Conservation (phyloP, 2,329 filamentous ascomycete genomes). For the Alternaria sp. region DNA sequence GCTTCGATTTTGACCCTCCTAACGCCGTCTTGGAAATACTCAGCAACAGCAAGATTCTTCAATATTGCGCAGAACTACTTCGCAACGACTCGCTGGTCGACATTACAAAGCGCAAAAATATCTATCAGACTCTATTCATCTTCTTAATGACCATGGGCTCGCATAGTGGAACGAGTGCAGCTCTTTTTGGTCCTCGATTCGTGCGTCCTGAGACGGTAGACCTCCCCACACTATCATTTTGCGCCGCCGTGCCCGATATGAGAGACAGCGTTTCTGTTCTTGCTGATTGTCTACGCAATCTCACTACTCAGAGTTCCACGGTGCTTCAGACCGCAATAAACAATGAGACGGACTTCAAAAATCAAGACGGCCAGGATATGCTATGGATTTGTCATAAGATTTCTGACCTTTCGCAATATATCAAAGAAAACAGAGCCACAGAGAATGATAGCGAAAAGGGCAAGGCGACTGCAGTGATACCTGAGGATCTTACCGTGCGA, state of each 20-base stretch:
- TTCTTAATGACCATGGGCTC: constrained; percentile 52
- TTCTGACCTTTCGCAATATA: constrained; percentile 36
- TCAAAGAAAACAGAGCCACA: constrained; percentile 17
- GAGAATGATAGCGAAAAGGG: not conserved
- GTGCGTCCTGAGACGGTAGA: constrained; percentile 48
- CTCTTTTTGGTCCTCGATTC: constrained; percentile 49
- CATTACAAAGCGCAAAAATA: constrained; percentile 37
- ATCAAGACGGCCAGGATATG: constrained; percentile 41
- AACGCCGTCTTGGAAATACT: constrained; percentile 46
- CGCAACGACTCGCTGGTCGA: constrained; percentile 55
- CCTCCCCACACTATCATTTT: constrained; percentile 50
- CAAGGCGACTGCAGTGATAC: not conserved
- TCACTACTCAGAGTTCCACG: constrained; percentile 35
- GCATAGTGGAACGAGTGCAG: constrained; percentile 35
- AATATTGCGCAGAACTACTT: constrained; percentile 52
- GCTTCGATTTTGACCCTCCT: constrained; percentile 46
- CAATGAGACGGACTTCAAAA: constrained; percentile 27
- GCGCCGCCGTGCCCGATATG: not conserved
- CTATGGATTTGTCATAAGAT: constrained; percentile 50
- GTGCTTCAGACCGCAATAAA: constrained; percentile 31
- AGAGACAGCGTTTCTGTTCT: constrained; percentile 35
- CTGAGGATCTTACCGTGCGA: constrained; percentile 31
- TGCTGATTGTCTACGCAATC: constrained; percentile 36
- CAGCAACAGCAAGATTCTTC: constrained; percentile 48
- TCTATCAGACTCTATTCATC: constrained; percentile 54